Evolutionary conservation across 78 protist genomes (phyloP).

Genomic region (Dictyostelium discoideum): DNA sequence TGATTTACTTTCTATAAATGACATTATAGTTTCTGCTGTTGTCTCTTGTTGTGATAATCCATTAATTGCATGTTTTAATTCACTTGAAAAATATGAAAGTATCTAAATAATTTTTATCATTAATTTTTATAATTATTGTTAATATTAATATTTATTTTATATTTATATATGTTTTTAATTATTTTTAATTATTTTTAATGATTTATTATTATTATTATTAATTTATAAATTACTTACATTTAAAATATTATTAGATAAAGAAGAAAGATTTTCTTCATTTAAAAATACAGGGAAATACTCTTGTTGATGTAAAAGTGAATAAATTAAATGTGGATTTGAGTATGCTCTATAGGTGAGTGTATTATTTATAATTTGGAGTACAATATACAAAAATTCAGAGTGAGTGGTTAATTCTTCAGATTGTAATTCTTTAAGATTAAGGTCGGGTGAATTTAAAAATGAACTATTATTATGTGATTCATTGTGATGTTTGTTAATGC

Average conservation of each 20-base stretch:
- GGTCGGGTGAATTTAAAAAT: slow-evolving; percentile 25
- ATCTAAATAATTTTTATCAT: background rate
- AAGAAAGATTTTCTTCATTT: slow-evolving; percentile 50
- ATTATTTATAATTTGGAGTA: slow-evolving; percentile 68
- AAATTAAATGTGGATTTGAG: slow-evolving; percentile 55
- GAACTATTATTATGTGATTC: background rate
- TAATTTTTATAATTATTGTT: no score
- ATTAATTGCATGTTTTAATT: slow-evolving; percentile 19
- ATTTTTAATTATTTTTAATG: background rate
- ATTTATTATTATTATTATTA: background rate
- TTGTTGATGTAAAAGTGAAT: slow-evolving; percentile 64
- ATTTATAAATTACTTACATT: background rate
- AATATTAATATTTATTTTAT: background rate
- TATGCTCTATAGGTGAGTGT: slow-evolving; percentile 52
- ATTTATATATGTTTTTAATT: background rate
- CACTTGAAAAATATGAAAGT: slow-evolving; percentile 38
- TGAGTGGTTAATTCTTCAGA: slow-evolving; percentile 66
- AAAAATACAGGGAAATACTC: slow-evolving; percentile 56
- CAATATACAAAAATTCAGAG: slow-evolving; percentile 48
- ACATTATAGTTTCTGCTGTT: slow-evolving; percentile 36
- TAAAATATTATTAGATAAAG: slow-evolving; percentile 37
- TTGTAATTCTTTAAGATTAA: slow-evolving; percentile 4
- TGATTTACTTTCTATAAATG: slow-evolving; percentile 45
- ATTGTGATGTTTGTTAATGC: background rate
- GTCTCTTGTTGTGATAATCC: slow-evolving; percentile 12